phyloP scores from a whole-genome alignment of 208 protist genomes.

The Zelonia costaricensis region DNA sequence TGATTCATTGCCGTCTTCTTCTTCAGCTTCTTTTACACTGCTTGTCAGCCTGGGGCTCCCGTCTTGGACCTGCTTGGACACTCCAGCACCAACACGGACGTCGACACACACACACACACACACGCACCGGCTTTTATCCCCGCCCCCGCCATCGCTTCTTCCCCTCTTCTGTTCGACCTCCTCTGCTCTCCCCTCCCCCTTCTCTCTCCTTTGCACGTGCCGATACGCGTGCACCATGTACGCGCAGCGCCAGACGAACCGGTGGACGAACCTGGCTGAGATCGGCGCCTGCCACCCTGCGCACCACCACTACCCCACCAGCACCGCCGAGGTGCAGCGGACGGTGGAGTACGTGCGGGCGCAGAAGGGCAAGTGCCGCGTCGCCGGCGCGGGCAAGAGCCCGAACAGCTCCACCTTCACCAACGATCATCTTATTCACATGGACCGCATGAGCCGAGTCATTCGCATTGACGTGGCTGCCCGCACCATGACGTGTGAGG shows the following conservation, averaged over 20 bases:
- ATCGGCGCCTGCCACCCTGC: slow-evolving; percentile 49
- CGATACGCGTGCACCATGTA: not conserved
- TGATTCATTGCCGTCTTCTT: no score
- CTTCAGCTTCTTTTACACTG: no score
- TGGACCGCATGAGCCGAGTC: slow-evolving; percentile 49
- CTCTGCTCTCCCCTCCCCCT: not conserved
- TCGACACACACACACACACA: no score
- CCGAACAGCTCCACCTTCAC: slow-evolving; percentile 68
- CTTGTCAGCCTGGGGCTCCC: no score
- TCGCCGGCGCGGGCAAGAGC: slow-evolving; percentile 60
- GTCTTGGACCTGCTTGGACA: no score
- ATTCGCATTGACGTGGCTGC: slow-evolving; percentile 37
- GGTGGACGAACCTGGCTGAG: slow-evolving; percentile 65
- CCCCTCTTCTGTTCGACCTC: not conserved
- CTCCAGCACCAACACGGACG: no score
- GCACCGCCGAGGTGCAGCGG: slow-evolving; percentile 26
- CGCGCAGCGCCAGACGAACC: not conserved
- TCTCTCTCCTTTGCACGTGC: not conserved
- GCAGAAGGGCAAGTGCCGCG: slow-evolving; percentile 43
- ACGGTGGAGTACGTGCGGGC: slow-evolving; percentile 27
- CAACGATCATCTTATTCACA: slow-evolving; percentile 54
- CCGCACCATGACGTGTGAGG: slow-evolving; percentile 49
- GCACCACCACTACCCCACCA: slow-evolving; percentile 51
- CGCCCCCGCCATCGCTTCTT: not conserved
- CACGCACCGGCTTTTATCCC: no score